Evolutionary conservation across 225 moss, liverwort and hornwort species (phyloP).

Genomic region (Physcomitrellopsis africana): DNA sequence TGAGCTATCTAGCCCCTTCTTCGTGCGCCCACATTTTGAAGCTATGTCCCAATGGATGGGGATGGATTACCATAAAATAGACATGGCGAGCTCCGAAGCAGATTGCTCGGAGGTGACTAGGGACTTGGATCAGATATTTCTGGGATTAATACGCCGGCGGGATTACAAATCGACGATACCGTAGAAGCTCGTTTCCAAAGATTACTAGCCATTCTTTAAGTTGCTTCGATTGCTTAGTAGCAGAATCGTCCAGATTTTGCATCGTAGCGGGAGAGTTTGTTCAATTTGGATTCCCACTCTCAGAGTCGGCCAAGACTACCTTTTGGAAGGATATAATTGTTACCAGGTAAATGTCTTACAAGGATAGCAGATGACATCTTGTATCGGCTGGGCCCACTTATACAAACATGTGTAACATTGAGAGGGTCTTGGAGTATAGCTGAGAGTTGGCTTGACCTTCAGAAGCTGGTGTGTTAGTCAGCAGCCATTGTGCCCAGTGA

Average conservation of each 20-base stretch:
- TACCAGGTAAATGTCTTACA: constrained; percentile 33
- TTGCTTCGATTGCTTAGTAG: constrained; percentile 16
- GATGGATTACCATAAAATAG: constrained; percentile 73
- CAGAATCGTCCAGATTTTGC: neutral
- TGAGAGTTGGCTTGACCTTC: constrained; percentile 7
- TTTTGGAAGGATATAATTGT: constrained; percentile 8
- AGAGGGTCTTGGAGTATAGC: constrained; percentile 8
- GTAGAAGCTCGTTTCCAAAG: neutral
- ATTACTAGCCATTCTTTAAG: neutral
- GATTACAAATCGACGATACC: constrained; percentile 3
- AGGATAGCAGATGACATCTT: constrained; percentile 30
- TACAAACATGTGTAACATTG: constrained; percentile 25
- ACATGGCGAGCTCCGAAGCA: constrained; percentile 66
- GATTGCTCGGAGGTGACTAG: constrained; percentile 57
- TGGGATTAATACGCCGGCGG: constrained; percentile 36
- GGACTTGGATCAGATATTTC: constrained; percentile 62
- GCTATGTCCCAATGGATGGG: constrained; percentile 92
- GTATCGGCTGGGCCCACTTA: constrained; percentile 34
- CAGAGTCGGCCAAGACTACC: neutral
- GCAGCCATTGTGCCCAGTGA: neutral
- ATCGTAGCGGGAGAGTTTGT: too few species aligned
- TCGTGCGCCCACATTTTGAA: constrained; percentile 83
- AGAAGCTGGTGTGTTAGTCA: neutral
- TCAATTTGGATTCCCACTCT: neutral
- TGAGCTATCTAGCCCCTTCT: constrained; percentile 76